Base-by-base conservation (phyloP, 177 flowering plant species). In the Vitis hybrid region DNA sequence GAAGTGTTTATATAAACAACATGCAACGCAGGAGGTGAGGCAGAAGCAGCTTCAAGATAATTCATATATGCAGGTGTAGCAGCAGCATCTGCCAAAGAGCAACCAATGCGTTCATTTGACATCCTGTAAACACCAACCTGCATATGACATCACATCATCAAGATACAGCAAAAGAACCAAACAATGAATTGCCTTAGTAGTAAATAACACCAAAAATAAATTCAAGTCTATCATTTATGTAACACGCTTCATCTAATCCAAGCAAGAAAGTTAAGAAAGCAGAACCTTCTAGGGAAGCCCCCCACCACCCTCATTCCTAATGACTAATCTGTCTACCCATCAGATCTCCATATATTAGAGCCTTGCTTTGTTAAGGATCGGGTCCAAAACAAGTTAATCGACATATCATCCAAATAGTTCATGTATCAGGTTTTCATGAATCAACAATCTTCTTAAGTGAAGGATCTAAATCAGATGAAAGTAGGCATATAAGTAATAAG, bases 21-120 rank as follows among this genome's bases (percentile, higher is more conserved):
- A 78, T 95, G 99, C 80, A 95, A 74, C 63, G 97, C 86, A 67
- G 96, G 94, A 58, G 89, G 78, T 55, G 86, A 84, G 18, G 55
- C 67, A 51, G 92, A 86, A 79, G 96, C 92, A 62, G 61, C 79
- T 71, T 83, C 80, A 48, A 95, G 96, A 82, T 86, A 95, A 68
- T 82, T 79, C 86, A 82, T 84, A 77, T 93, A 95, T 29, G 90
- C 76, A 70, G 97, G 91, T 71, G 76, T 75, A 49, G 92, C 71
- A 14, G 99, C 99, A 70, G 99, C 98, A 81, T 93, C 98, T 56
- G 99, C 99, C 86, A 95, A 81, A 18, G 99, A 90, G 84, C 99
- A 95, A 70, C 97, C 88, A 68, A 95, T 95, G 22, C 85, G 84
- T 72, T 95, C 97, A 66, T 84, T 76, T 64, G 98, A 93, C 98